Conservation (phyloP, 257 asterid genomes). For the Solanum habrochaites region DNA sequence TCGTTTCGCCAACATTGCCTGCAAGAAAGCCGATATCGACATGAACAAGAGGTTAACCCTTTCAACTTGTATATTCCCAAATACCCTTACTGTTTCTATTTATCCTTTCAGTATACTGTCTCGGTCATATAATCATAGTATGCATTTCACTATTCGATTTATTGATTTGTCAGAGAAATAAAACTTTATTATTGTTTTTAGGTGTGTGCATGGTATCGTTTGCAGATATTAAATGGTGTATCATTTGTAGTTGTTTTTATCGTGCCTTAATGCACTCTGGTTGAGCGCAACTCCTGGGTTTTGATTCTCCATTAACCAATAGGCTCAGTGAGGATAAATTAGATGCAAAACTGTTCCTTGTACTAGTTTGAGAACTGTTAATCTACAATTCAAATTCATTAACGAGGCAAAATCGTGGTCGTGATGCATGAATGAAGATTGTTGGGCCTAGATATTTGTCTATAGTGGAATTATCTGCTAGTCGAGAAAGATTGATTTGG, state of each 20-base stretch:
- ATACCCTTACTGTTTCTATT: background rate
- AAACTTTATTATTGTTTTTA: background rate
- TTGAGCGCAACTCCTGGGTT: background rate
- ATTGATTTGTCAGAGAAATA: background rate
- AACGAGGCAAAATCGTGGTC: background rate
- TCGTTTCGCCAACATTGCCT: background rate
- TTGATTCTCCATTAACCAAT: background rate
- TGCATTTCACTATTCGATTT: background rate
- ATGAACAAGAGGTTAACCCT: background rate
- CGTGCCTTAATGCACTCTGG: background rate
- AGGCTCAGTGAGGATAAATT: background rate
- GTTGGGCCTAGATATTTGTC: background rate
- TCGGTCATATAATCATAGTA: background rate
- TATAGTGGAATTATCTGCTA: no score
- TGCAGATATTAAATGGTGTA: background rate
- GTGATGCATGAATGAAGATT: background rate
- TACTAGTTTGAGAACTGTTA: background rate
- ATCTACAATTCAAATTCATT: background rate
- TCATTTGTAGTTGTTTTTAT: background rate
- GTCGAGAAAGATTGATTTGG: no score
- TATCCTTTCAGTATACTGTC: background rate
- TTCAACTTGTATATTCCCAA: background rate
- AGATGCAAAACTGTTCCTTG: background rate
- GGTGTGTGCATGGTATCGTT: background rate
- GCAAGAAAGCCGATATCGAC: slow-evolving; percentile 1